A percentile compares a stretch with the other conserved stretches of the same genome.
These are phyloP conservation scores for Aureobasidium subglaciale DNA, from an alignment of 2,329 filamentous ascomycete genomes.

Conservation along the genomic window DNA sequence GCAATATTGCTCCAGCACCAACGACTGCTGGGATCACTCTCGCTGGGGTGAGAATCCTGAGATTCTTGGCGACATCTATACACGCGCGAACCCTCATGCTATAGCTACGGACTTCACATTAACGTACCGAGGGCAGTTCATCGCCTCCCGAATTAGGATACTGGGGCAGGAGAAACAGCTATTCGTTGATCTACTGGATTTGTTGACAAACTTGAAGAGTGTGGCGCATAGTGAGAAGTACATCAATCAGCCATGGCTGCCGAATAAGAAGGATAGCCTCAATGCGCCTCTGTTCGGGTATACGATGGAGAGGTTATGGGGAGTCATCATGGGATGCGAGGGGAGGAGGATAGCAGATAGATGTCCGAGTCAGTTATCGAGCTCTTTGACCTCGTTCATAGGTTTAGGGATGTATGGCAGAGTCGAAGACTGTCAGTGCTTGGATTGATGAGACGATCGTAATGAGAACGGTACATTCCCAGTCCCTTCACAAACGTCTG, in stretches of 20 bases:
- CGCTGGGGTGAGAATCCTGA: not conserved
- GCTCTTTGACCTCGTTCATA: too few species aligned
- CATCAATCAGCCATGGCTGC: not conserved
- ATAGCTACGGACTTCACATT: conserved; percentile 25
- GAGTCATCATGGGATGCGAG: not conserved
- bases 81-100: not conserved
- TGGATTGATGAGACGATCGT: too few species aligned
- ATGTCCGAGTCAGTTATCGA: not conserved
- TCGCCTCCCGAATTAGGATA: conserved; percentile 38
- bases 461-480: too few species aligned
- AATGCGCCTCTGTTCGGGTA: not conserved
- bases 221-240: not conserved
- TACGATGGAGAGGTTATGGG: not conserved
- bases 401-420: too few species aligned
- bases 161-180: conserved; percentile 29
- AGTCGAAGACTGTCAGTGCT: too few species aligned
- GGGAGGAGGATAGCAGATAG: not conserved
- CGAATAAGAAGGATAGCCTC: not conserved
- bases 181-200: conserved; percentile 27
- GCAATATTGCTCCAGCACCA: not conserved
- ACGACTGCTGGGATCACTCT: not conserved
- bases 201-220: conserved; percentile 19
- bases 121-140: conserved; percentile 44
- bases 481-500: too few species aligned
- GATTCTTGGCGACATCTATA: not conserved